Percentiles rank a stretch among this genome's conserved stretches.
phyloP scores from a whole-genome alignment of 2,329 filamentous ascomycete species.

The Zalaria obscura region DNA sequence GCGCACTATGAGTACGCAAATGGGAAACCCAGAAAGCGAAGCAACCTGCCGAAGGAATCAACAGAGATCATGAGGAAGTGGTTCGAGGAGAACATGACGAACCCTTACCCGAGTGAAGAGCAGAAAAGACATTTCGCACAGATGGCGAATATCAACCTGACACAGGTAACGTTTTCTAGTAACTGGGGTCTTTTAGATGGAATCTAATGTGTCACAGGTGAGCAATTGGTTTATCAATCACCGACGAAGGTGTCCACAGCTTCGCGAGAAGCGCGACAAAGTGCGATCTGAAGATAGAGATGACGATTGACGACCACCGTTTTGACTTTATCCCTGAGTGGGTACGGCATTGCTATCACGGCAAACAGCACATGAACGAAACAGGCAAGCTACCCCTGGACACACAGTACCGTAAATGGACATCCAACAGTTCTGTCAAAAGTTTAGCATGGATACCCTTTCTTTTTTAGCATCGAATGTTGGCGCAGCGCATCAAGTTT shows the following conservation, averaged over 20 bases:
- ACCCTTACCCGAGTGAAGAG: constrained; percentile 24
- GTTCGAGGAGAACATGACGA: constrained; percentile 23
- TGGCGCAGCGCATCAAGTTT: too few species aligned
- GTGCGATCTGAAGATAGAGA: constrained; percentile 3
- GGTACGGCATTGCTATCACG: too few species aligned
- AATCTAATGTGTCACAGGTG: constrained; percentile 9
- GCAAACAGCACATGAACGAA: too few species aligned
- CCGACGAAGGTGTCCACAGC: constrained; percentile 20
- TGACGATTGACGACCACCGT: neutral
- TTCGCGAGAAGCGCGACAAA: constrained; percentile 21
- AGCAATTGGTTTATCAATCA: constrained; percentile 28
- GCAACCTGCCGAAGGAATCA: constrained; percentile 23
- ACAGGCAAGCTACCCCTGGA: too few species aligned
- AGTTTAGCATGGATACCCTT: too few species aligned
- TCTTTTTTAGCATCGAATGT: too few species aligned
- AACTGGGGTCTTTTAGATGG: neutral
- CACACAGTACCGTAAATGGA: too few species aligned
- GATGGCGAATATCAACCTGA: constrained; percentile 21
- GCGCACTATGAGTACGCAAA: constrained; percentile 20
- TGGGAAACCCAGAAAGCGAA: constrained; percentile 20
- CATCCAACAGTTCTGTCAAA: too few species aligned
- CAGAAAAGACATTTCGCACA: constrained; percentile 14
- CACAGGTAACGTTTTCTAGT: constrained; percentile 10
- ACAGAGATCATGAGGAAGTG: constrained; percentile 26
- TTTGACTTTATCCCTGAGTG: too few species aligned